A percentile compares a stretch with the other conserved stretches of the same genome.
Evolutionary conservation across 176 grass and related monocot species (phyloP).

Genomic region (Urochloa ruziziensis): DNA sequence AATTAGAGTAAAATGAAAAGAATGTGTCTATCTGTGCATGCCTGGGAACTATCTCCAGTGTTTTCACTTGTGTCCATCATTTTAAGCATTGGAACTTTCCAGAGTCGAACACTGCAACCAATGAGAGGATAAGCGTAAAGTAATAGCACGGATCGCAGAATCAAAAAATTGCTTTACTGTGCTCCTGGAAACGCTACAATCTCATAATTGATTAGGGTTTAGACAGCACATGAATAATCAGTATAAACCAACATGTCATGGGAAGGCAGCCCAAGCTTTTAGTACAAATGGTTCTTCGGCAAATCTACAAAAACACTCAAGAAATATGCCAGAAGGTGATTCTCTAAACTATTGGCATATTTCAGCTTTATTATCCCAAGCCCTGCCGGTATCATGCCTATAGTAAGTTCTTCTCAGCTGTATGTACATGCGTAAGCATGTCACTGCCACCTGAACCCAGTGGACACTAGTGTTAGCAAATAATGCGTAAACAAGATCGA

Average conservation of each 20-base stretch:
- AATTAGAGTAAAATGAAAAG: background rate
- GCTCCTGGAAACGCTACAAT: background rate
- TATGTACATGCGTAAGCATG: background rate
- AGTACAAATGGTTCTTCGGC: slow-evolving; percentile 6
- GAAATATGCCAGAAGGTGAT: background rate
- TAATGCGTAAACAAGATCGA: too few relatives aligned
- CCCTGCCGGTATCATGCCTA: background rate
- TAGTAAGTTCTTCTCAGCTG: background rate
- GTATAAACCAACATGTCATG: background rate
- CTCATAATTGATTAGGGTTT: background rate
- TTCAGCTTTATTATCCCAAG: slow-evolving; percentile 11
- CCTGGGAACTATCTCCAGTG: slow-evolving; percentile 58
- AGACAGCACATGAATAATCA: background rate
- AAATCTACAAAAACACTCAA: background rate
- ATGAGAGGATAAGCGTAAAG: slow-evolving; percentile 13
- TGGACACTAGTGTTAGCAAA: too few relatives aligned
- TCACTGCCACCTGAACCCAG: background rate
- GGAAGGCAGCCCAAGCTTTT: background rate
- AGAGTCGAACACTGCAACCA: slow-evolving; percentile 69
- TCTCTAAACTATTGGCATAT: background rate
- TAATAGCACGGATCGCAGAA: slow-evolving; percentile 20
- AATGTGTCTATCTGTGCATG: slow-evolving; percentile 30
- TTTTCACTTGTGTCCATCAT: slow-evolving; percentile 45
- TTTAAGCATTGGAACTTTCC: slow-evolving; percentile 81
- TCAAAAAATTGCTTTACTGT: background rate